A percentile compares a stretch with the other conserved stretches of the same genome.
phyloP scores from a whole-genome alignment of 495 filamentous ascomycete species.

The Aspergillus conjunctus region DNA sequence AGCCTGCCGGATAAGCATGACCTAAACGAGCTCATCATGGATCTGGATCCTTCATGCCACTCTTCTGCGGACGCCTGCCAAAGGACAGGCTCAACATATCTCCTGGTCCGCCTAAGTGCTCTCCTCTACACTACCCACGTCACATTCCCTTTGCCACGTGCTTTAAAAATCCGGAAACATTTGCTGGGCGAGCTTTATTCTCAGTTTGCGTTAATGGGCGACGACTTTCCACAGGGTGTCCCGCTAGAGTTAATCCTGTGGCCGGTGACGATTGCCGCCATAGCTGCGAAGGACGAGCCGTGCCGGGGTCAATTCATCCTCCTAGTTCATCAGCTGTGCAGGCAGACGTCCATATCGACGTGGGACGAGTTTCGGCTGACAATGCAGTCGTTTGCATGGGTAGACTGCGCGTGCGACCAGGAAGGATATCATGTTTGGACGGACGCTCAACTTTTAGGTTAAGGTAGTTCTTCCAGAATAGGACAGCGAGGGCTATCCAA shows the following conservation, averaged over 20 bases:
- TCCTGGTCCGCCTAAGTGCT: not conserved
- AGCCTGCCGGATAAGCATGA: not conserved
- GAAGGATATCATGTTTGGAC: constrained; percentile 5
- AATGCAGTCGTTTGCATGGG: constrained; percentile 8
- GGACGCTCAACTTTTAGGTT: constrained; percentile 5
- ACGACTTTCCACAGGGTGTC: not conserved
- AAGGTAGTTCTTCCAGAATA: not conserved
- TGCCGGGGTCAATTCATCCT: constrained; percentile 3
- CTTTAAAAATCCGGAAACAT: not conserved
- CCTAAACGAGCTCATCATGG: constrained; percentile 6
- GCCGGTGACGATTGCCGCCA: constrained; percentile 1
- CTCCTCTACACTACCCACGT: constrained; percentile 6
- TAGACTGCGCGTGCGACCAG: constrained; percentile 7
- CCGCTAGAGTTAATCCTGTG: constrained; percentile 1
- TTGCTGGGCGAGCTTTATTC: not conserved
- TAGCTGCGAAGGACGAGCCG: constrained; percentile 5
- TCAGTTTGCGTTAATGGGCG: not conserved
- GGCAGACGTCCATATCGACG: not conserved
- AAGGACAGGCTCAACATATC: not conserved
- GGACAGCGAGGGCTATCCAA: not conserved
- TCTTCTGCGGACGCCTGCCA: not conserved
- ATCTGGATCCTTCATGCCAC: not conserved
- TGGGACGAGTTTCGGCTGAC: constrained; percentile 5
- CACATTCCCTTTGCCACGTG: constrained; percentile 4
- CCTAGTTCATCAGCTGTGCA: not conserved